Evolutionary conservation across 108 stramenopile genomes (phyloP).

Genomic region (Fistulifera solaris): DNA sequence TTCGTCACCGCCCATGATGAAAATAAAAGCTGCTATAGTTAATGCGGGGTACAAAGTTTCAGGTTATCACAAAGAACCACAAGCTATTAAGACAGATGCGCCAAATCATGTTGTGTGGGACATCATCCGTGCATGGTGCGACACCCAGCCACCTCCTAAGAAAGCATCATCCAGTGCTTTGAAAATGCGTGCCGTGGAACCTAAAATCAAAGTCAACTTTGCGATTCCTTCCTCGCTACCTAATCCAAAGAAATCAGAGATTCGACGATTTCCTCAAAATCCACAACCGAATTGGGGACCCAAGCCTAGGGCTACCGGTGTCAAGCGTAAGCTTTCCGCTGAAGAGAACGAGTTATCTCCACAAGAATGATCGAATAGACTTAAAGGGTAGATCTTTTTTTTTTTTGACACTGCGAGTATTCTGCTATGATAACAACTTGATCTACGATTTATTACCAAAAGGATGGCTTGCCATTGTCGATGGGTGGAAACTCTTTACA

Average conservation of each 20-base stretch:
- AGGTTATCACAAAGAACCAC: conserved; percentile 90
- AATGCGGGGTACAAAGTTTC: conserved; percentile 91
- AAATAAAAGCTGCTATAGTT: conserved; percentile 71
- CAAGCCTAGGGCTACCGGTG: conserved; percentile 60
- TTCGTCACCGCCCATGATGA: conserved; percentile 57
- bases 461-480: conserved; percentile 34
- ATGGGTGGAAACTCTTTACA: conserved; percentile 52
- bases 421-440: too few relatives aligned
- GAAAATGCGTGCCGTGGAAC: conserved; percentile 65
- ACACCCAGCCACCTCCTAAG: conserved; percentile 73
- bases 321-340: conserved; percentile 16
- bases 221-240: conserved; percentile 22
- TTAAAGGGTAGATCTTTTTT: too few relatives aligned
- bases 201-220: conserved; percentile 59
- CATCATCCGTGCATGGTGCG: conserved; percentile 83
- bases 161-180: conserved; percentile 37
- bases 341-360: too few relatives aligned
- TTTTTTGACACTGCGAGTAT: too few relatives aligned
- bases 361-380: too few relatives aligned
- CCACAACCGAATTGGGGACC: conserved; percentile 89
- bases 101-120: conserved; percentile 91
- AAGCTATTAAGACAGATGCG: conserved; percentile 93
- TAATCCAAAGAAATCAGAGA: conserved; percentile 23
- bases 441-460: conserved; percentile 43
- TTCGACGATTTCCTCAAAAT: conserved; percentile 66